Base-by-base conservation (phyloP, 2,329 filamentous ascomycete genomes). In the Xylariaceae sp. region DNA sequence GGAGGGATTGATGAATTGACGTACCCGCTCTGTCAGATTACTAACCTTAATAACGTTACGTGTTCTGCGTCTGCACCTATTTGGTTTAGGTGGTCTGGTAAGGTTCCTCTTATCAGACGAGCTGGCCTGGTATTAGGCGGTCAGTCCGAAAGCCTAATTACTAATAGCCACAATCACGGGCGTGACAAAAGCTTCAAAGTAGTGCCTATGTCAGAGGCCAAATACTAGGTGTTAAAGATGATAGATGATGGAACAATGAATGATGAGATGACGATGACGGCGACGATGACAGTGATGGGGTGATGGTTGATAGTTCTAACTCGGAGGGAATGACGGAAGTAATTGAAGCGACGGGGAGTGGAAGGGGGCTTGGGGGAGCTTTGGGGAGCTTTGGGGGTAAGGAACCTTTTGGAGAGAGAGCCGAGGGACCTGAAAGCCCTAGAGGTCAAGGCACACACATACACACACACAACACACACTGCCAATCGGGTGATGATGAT, bases 301-400 rank as follows among this genome's bases (percentile, higher is more conserved):
- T 20, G 42, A 51, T 47, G 40, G 44, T 23, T 51, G 50, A 40
- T 51, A 26, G 54, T 50, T 40, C 40, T 51, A 44, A 50, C 54
- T 50, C 29, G 41, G 52, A 54, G 50, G 58, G 47, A 42, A 57
- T 59, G 53, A 56, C 61, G 61, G 59, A 59, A 62, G 59, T 46
- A 55, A 53, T 26, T 4, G 43, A 47, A 46, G 52, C 47, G 50
- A 18, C 14, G 21, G 20, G 43, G 23, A 20, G 43, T 19, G 41
- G 18, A 20, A 19, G 41, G 9, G n/a, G 9, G 41, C 2, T 9
- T 4, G 9, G 23, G 23, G n/a, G n/a, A n/a, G n/a, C n/a, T n/a
- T n/a, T n/a, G n/a, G n/a, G n/a, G n/a, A n/a, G n/a, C n/a, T n/a
- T n/a, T n/a, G n/a, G n/a, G n/a, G n/a, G n/a, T n/a, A n/a, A n/a